Evolutionary conservation across 2,329 filamentous ascomycete genomes (phyloP).

Genomic region (Sporothrix schenckii): DNA sequence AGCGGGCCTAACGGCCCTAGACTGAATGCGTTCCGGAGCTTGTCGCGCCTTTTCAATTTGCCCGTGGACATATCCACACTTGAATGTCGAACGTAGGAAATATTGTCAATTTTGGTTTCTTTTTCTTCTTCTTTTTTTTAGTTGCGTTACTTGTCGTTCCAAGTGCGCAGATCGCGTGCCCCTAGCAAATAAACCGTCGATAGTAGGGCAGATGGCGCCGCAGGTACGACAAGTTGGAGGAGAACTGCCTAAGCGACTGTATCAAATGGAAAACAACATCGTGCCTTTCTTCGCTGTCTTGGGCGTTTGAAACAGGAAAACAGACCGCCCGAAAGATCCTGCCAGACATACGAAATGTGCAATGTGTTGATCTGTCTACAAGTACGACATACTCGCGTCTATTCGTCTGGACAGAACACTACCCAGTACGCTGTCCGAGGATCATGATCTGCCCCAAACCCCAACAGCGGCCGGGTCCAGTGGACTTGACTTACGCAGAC

Average conservation of each 20-base stretch:
- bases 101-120: too few species aligned
- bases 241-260: background rate
- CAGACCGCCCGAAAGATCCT: background rate
- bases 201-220: background rate
- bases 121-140: too few species aligned
- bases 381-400: background rate
- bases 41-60: background rate
- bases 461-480: background rate
- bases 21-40: background rate
- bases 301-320: background rate
- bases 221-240: background rate
- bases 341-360: background rate
- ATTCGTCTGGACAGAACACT: constrained; percentile 3
- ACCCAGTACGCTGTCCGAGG: background rate
- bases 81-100: background rate
- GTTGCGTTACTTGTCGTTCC: background rate
- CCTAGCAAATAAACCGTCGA: background rate
- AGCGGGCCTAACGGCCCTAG: background rate
- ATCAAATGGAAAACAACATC: background rate
- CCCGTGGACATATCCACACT: background rate
- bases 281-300: background rate
- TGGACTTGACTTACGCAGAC: constrained; percentile 3
- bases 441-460: constrained; percentile 9
- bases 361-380: background rate
- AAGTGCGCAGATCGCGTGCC: background rate